Evolutionary conservation across 1,284 basidiomycete species (phyloP), one percentile per base, ranked within the genome.

Genomic region (Taiwanofungus camphoratus): DNA sequence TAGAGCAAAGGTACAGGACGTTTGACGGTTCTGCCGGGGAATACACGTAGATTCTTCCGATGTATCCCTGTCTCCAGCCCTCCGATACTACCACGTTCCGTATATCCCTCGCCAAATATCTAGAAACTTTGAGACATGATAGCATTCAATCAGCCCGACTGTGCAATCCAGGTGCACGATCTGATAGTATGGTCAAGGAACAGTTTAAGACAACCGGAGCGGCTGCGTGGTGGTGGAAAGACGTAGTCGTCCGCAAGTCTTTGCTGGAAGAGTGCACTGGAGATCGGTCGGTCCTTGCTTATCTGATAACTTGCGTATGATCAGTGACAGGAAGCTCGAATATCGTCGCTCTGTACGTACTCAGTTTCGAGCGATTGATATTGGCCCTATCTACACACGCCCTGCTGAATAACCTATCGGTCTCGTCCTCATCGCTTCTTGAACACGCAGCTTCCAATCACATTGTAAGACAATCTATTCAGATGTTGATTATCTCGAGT

Each of bases 201-300:
- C 42, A 20, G 31, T 27, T 18, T 13, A 15, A 34, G 7, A 42
- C 34, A 12, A 46, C 43, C 39, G 41, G 38, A 11, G 50, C 46
- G 16, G 27, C 41, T 12, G 63, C 64, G 2, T 69, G 63, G 64
- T 76, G 74, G 74, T 77, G 74, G 75, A 72, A 66, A 52, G 70
- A 75, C 42, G 66, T 76, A 2, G 62, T 76, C 5, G 71, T 76
- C 3, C 65, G 74, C 27, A 76, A 71, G 51, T 76, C 74, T 7
- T 49, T 76, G 30, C 52, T 77, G 23, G 74, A 77, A 46, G 74
- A 77, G 50, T 77, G 73, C 52, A 52, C 59, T 24, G 74, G 75
- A n/a, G 72, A 72, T 39, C 67, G 68, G 75, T 76, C 45, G 41
- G 55, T 50, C 26, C 20, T 38, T n/a, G n/a, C 34, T 27, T 16